Evolutionary conservation across 441 rosid species (phyloP).

Genomic region (Mallotus repandus): DNA sequence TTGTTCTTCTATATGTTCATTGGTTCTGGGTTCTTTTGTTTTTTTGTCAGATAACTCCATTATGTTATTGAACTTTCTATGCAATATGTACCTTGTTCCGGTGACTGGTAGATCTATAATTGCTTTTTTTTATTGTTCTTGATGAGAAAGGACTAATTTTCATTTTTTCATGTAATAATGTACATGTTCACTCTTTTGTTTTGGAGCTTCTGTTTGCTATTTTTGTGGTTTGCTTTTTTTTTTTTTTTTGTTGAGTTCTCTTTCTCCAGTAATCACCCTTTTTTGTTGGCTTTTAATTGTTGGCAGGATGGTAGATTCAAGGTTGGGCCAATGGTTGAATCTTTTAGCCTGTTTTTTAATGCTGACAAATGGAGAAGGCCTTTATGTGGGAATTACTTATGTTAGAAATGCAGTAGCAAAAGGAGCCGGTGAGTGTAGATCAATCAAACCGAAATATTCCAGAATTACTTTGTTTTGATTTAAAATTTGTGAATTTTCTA

Average conservation of each 20-base stretch:
- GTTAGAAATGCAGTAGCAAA: constrained; percentile 57
- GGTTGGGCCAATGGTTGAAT: constrained; percentile 41
- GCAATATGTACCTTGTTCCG: background rate
- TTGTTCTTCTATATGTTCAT: background rate
- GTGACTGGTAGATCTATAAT: background rate
- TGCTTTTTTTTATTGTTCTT: background rate
- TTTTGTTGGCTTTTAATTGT: background rate
- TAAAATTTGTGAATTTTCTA: constrained; percentile 5
- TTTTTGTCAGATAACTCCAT: background rate
- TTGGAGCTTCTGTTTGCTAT: background rate
- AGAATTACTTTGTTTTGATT: background rate
- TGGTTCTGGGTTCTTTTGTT: background rate
- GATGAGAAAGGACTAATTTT: background rate
- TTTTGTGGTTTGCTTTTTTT: background rate
- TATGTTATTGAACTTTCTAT: background rate
- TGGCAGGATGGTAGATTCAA: constrained; percentile 47
- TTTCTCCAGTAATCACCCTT: background rate
- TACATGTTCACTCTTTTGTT: background rate
- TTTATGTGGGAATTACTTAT: constrained; percentile 51
- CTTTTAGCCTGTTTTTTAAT: constrained; percentile 38
- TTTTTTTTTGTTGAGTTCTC: background rate
- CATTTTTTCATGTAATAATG: background rate
- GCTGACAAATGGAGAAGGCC: constrained; percentile 43
- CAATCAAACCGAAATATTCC: background rate
- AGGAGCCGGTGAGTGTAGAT: constrained; percentile 69